Percentiles rank a stretch among this genome's conserved stretches.
Evolutionary conservation across 208 protist genomes (phyloP).

Genomic region (Wallacemonas collosoma): DNA sequence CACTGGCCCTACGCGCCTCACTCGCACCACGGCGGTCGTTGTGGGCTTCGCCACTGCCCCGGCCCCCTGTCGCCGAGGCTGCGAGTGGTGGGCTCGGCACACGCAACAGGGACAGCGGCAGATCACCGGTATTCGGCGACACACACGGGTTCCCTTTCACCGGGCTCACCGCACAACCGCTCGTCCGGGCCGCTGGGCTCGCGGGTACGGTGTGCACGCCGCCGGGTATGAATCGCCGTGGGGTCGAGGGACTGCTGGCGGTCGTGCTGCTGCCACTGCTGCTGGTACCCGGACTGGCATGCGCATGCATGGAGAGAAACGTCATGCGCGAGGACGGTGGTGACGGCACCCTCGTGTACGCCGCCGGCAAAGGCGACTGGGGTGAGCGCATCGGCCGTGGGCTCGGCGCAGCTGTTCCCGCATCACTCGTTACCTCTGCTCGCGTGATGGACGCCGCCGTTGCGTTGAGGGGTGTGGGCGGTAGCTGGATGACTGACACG

Average conservation of each 20-base stretch:
- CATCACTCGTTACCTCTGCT: no score
- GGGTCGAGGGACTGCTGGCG: neutral
- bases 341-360: neutral
- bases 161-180: neutral
- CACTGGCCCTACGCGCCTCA: neutral
- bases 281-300: no score
- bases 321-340: neutral
- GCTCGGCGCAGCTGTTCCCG: no score
- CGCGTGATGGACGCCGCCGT: no score
- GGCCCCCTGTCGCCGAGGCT: neutral
- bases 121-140: neutral
- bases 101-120: neutral
- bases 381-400: neutral
- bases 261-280: neutral
- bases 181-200: neutral
- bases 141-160: neutral
- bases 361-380: neutral
- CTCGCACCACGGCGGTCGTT: neutral
- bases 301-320: no score
- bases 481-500: neutral
- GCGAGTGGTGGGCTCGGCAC: constrained; percentile 1
- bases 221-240: neutral
- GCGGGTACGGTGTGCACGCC: neutral
- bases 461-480: no score
- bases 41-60: neutral